Evolutionary conservation across 441 rosid genomes (phyloP).

Genomic region (Corymbia calophylla): DNA sequence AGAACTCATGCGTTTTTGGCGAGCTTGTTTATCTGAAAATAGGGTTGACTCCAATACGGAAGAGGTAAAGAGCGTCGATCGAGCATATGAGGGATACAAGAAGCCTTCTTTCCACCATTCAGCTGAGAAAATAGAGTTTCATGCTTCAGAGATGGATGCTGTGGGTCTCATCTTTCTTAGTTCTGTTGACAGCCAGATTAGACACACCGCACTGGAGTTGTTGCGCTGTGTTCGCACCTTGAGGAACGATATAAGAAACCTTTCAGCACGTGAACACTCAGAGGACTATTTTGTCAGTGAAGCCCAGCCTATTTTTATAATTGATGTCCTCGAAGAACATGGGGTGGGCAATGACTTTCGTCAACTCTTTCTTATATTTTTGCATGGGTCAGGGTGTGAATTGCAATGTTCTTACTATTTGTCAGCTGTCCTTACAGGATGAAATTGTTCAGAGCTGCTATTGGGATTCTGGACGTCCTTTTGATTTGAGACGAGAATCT

Average conservation of each 20-base stretch:
- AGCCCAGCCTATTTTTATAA: constrained; percentile 84
- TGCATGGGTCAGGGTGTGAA: constrained; percentile 4
- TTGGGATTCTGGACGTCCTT: constrained; percentile 94
- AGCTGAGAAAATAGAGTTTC: constrained; percentile 74
- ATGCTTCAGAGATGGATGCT: constrained; percentile 93
- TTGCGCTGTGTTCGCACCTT: constrained; percentile 95
- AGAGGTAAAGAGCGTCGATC: constrained; percentile 41
- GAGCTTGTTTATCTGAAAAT: constrained; percentile 86
- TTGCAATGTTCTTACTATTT: background rate
- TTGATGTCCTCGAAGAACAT: constrained; percentile 97
- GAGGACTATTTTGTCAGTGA: constrained; percentile 67
- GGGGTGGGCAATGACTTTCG: constrained; percentile 50
- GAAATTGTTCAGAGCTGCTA: constrained; percentile 98
- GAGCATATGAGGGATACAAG: constrained; percentile 56
- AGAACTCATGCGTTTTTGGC: constrained; percentile 99
- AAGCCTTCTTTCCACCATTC: constrained; percentile 72
- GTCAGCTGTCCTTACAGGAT: constrained; percentile 41
- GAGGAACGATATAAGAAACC: constrained; percentile 82
- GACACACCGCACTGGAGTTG: constrained; percentile 94
- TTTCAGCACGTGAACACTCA: constrained; percentile 49
- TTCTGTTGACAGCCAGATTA: constrained; percentile 97
- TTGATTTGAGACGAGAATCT: constrained; percentile 88
- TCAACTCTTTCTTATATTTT: background rate
- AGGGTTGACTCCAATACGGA: constrained; percentile 37
- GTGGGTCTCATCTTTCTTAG: constrained; percentile 97